These are phyloP conservation scores for Panaeolus cyanescens DNA, from an alignment of 768 basidiomycete species.

Conservation along the genomic window DNA sequence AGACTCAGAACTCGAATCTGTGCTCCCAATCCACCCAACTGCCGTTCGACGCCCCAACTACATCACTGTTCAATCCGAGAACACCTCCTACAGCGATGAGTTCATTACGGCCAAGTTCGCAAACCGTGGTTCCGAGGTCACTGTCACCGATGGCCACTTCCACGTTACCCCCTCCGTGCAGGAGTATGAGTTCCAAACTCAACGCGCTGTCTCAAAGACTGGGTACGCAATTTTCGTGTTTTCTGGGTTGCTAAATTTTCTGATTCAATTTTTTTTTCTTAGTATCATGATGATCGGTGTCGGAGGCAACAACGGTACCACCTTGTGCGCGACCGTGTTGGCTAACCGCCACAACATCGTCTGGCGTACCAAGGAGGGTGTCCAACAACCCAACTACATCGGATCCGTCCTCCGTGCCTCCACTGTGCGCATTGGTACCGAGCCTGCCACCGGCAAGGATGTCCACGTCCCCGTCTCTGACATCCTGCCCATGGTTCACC, in stretches of 20 bases:
- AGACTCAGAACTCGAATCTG: constrained; percentile 67
- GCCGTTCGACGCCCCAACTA: constrained; percentile 75
- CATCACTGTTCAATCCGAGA: constrained; percentile 80
- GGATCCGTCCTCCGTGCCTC: constrained; percentile 96
- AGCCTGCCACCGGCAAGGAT: constrained; percentile 81
- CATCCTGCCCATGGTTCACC: constrained; percentile 96
- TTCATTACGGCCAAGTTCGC: constrained; percentile 81
- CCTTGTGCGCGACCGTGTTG: constrained; percentile 90
- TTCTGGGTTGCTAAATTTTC: constrained; percentile 14
- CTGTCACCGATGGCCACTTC: constrained; percentile 73
- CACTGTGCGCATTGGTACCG: constrained; percentile 88
- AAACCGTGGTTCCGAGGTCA: constrained; percentile 77
- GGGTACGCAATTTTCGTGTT: constrained; percentile 60
- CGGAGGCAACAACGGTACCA: constrained; percentile 97
- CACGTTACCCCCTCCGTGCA: constrained; percentile 77
- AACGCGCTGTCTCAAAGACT: constrained; percentile 83
- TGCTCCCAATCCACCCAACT: constrained; percentile 81
- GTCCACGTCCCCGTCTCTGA: constrained; percentile 91
- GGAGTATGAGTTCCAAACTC: constrained; percentile 90
- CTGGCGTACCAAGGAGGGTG: constrained; percentile 92
- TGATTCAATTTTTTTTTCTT: constrained; percentile 10
- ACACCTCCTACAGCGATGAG: constrained; percentile 79
- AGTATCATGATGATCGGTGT: constrained; percentile 97
- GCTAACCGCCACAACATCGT: constrained; percentile 94
- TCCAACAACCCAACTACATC: constrained; percentile 96